Conservation (phyloP, 164 flowering plant genomes). For the Umbilicus rupestris region DNA sequence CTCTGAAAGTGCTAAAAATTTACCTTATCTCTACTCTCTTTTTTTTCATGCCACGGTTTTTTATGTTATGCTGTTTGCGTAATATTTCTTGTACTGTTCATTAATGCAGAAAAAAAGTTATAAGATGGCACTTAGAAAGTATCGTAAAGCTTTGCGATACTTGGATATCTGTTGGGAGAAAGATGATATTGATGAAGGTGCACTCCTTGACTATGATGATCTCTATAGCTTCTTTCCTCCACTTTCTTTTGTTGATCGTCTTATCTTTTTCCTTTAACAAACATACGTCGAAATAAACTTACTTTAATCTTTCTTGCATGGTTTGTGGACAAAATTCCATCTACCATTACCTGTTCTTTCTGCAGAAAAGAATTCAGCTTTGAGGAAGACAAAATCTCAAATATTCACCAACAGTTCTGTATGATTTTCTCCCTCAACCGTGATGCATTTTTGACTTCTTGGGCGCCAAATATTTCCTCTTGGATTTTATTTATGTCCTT, state of each 20-base stretch:
- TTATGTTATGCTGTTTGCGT: not conserved
- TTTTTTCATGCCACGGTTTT: not conserved
- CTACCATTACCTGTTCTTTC: not conserved
- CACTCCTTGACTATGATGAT: not conserved
- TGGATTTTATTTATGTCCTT: not conserved
- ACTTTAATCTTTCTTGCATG: no score
- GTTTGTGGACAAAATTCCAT: no score
- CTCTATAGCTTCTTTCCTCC: not conserved
- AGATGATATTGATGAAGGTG: slow-evolving; percentile 91
- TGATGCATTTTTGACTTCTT: not conserved
- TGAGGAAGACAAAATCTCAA: slow-evolving; percentile 57
- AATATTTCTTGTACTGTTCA: no score
- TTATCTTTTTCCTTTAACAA: not conserved
- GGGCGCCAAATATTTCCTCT: not conserved
- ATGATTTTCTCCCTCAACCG: slow-evolving; percentile 14
- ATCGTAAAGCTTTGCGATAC: slow-evolving; percentile 83
- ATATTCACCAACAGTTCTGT: slow-evolving; percentile 66
- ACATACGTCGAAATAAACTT: not conserved
- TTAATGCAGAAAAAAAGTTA: slow-evolving; percentile 70
- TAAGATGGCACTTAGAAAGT: slow-evolving; percentile 88
- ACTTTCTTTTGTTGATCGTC: not conserved
- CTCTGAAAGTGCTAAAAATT: not conserved
- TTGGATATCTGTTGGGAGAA: slow-evolving; percentile 98
- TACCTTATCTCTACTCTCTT: not conserved
- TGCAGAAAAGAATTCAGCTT: slow-evolving; percentile 39